A percentile compares a stretch with the other conserved stretches of the same genome.
These are phyloP conservation scores for Lablab purpureus DNA, from an alignment of 306 rosid genomes.

Conservation along the genomic window DNA sequence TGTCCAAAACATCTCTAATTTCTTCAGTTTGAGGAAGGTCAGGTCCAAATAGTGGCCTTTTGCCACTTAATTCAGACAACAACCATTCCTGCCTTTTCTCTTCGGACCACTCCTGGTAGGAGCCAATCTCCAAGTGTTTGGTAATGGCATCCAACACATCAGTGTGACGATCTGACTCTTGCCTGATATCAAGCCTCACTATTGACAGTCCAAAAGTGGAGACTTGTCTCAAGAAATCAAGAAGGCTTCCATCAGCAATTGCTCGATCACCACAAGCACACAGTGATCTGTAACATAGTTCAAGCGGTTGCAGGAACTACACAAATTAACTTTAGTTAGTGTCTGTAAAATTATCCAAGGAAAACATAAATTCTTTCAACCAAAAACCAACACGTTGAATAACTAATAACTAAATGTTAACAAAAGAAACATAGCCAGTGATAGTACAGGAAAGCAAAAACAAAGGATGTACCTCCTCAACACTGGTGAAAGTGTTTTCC, in stretches of 20 bases:
- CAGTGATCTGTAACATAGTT: slow-evolving; percentile 91
- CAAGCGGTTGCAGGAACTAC: slow-evolving; percentile 96
- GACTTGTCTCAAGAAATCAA: slow-evolving; percentile 96
- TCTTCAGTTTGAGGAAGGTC: slow-evolving; percentile 95
- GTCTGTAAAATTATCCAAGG: neutral
- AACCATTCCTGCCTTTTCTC: slow-evolving; percentile 92
- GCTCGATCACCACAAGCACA: slow-evolving; percentile 88
- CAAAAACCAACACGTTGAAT: neutral
- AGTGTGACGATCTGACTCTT: slow-evolving; percentile 93
- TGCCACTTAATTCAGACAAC: slow-evolving; percentile 83
- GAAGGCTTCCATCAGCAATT: slow-evolving; percentile 96
- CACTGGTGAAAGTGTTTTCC: slow-evolving; percentile 81
- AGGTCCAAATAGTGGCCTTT: slow-evolving; percentile 92
- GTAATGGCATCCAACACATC: slow-evolving; percentile 94
- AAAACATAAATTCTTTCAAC: slow-evolving; percentile 15
- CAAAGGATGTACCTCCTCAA: slow-evolving; percentile 69
- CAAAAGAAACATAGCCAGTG: neutral
- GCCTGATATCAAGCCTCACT: slow-evolving; percentile 95
- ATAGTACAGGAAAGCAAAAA: neutral
- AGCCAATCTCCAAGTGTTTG: slow-evolving; percentile 87
- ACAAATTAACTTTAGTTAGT: slow-evolving; percentile 52
- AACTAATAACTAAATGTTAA: slow-evolving; percentile 10
- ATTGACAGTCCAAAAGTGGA: slow-evolving; percentile 96
- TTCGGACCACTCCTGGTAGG: slow-evolving; percentile 95
- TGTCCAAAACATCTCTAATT: slow-evolving; percentile 86